Conservation (phyloP, 768 basidiomycete genomes). For the Butyriboletus loyo region DNA sequence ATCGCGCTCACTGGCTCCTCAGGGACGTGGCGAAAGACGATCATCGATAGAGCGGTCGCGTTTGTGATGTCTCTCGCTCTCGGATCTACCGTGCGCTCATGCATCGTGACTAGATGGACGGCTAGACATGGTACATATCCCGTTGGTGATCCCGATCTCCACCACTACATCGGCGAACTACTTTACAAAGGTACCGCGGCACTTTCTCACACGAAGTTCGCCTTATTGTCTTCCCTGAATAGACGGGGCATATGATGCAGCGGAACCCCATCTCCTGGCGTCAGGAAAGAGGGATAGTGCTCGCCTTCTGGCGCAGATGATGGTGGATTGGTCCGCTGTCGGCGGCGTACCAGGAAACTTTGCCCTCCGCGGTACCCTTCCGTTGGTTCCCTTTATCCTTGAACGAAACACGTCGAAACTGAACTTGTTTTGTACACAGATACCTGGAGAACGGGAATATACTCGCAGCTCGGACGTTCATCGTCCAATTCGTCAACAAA, state of each 20-base stretch:
- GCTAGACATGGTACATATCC: constrained; percentile 74
- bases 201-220: neutral
- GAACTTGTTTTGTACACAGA: constrained; percentile 34
- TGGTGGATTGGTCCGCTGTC: constrained; percentile 71
- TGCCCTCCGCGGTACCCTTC: constrained; percentile 80
- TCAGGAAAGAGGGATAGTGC: constrained; percentile 90
- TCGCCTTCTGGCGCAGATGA: constrained; percentile 79
- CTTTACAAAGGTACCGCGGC: constrained; percentile 67
- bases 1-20: constrained; percentile 79
- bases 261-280: constrained; percentile 80
- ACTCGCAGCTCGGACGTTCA: constrained; percentile 91
- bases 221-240: neutral
- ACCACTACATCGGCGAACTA: constrained; percentile 87
- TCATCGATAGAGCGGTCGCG: constrained; percentile 83
- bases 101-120: constrained; percentile 66
- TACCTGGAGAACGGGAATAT: constrained; percentile 86
- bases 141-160: constrained; percentile 83
- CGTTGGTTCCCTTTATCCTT: constrained; percentile 45
- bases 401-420: neutral
- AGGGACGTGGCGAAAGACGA: constrained; percentile 87
- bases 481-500: constrained; percentile 70
- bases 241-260: constrained; percentile 76
- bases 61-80: constrained; percentile 38
- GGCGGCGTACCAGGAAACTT: constrained; percentile 63
- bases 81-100: constrained; percentile 17